Percentiles rank a stretch among this genome's conserved stretches.
Conservation (phyloP, 2,329 filamentous ascomycete genomes). For the Colletotrichum graminicola region DNA sequence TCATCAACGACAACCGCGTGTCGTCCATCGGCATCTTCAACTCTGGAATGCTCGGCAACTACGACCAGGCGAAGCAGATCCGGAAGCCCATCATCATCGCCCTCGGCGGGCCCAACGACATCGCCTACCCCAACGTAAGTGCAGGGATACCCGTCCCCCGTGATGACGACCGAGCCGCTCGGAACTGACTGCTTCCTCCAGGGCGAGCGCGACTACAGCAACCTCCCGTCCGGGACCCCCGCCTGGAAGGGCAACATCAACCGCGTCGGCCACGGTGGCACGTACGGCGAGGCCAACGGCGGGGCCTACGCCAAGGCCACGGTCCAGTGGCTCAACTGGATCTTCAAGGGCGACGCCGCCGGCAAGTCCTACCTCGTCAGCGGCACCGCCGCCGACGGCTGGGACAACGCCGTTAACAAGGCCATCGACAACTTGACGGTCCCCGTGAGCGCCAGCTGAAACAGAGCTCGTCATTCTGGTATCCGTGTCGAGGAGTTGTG, state of each 20-base stretch:
- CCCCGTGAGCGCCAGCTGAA: not conserved
- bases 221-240: not conserved
- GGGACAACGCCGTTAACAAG: not conserved
- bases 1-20: conserved; percentile 44
- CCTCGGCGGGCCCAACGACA: conserved; percentile 42
- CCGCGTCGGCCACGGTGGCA: not conserved
- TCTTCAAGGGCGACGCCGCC: not conserved
- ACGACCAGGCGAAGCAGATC: conserved; percentile 30
- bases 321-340: not conserved
- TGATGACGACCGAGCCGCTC: not conserved
- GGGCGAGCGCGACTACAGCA: conserved; percentile 1
- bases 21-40: conserved; percentile 46
- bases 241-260: conserved; percentile 4
- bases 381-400: not conserved
- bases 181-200: not conserved
- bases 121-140: conserved; percentile 39
- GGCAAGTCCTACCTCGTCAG: not conserved
- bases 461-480: not conserved
- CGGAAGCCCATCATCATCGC: conserved; percentile 43
- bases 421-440: not conserved
- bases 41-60: conserved; percentile 40
- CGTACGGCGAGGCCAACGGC: not conserved
- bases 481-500: not conserved
- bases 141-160: accelerated
- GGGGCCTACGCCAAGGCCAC: conserved; percentile 1